A percentile compares a stretch with the other conserved stretches of the same genome.
Conservation (phyloP, 2,329 filamentous ascomycete genomes). For the Aspergillus hiratsukae region DNA sequence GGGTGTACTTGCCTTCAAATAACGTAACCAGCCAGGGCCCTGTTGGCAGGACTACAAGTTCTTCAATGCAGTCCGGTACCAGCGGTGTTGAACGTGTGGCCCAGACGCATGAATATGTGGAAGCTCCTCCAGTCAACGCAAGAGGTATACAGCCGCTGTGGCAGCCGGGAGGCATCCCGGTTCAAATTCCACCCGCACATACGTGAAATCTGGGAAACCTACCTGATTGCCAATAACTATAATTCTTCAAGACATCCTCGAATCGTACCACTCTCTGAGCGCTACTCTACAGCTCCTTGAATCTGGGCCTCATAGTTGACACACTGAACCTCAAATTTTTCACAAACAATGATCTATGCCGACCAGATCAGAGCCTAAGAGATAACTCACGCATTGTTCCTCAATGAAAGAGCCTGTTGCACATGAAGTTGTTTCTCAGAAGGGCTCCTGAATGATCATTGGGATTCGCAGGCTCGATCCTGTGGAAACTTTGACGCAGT, state of each 20-base stretch:
- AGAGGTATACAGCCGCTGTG: constrained; percentile 27
- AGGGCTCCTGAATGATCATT: not conserved
- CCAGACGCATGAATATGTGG: constrained; percentile 20
- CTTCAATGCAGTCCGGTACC: constrained; percentile 15
- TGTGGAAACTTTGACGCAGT: no score
- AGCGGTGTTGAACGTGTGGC: constrained; percentile 12
- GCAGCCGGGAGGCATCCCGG: constrained; percentile 23
- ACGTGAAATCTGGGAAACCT: constrained; percentile 7
- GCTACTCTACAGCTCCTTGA: not conserved
- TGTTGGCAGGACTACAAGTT: constrained; percentile 15
- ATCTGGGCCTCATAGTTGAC: not conserved
- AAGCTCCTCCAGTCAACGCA: constrained; percentile 18
- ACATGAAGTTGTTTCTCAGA: not conserved
- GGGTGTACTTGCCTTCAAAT: constrained; percentile 24
- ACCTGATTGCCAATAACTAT: not conserved
- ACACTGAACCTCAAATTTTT: not conserved
- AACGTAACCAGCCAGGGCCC: constrained; percentile 15
- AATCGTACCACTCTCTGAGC: not conserved
- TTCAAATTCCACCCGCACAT: constrained; percentile 24
- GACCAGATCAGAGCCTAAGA: no score
- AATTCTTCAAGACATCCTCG: not conserved
- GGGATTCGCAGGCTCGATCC: not conserved
- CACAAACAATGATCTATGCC: not conserved
- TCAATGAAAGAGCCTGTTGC: not conserved
- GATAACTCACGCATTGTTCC: not conserved